Conservation (phyloP, 192 early-diverging fungal genomes). For the Umbelopsis vinacea region DNA sequence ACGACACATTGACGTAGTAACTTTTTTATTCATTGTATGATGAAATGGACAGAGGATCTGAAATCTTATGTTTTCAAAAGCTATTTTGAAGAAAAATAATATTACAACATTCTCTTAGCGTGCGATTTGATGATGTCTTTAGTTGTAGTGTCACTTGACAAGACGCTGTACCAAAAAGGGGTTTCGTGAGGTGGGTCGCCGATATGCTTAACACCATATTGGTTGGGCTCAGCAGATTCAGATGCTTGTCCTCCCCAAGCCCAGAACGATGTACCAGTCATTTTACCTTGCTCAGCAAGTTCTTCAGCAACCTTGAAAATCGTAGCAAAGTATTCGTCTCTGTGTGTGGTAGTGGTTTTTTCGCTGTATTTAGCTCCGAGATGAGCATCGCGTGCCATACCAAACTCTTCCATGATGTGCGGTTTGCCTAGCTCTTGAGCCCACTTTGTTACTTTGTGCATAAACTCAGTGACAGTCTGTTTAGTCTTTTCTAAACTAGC, state of each 20-base stretch:
- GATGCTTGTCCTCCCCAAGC: slow-evolving; percentile 16
- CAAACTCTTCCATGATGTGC: slow-evolving; percentile 61
- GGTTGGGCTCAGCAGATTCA: neutral
- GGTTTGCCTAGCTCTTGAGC: slow-evolving; percentile 51
- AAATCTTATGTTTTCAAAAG: neutral
- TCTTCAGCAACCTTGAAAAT: slow-evolving; percentile 4
- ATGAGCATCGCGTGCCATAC: slow-evolving; percentile 58
- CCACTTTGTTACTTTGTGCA: slow-evolving; percentile 45
- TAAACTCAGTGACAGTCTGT: neutral
- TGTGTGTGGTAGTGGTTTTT: neutral
- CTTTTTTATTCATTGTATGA: neutral
- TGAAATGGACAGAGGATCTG: neutral
- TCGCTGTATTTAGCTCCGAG: slow-evolving; percentile 15
- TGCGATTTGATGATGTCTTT: slow-evolving; percentile 6
- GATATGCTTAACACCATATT: slow-evolving; percentile 14
- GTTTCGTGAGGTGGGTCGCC: slow-evolving; percentile 14
- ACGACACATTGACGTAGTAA: no score
- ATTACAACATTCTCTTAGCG: neutral
- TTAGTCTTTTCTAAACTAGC: neutral
- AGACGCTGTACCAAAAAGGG: slow-evolving; percentile 20
- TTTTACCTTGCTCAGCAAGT: slow-evolving; percentile 1
- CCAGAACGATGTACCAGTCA: slow-evolving; percentile 1
- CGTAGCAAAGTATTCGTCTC: slow-evolving; percentile 6
- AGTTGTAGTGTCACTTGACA: slow-evolving; percentile 12
- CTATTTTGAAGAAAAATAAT: neutral